A percentile compares a stretch with the other conserved stretches of the same genome.
These are phyloP conservation scores for Cordyceps cateniannulata DNA, from an alignment of 2,329 filamentous ascomycete species.

Conservation along the genomic window DNA sequence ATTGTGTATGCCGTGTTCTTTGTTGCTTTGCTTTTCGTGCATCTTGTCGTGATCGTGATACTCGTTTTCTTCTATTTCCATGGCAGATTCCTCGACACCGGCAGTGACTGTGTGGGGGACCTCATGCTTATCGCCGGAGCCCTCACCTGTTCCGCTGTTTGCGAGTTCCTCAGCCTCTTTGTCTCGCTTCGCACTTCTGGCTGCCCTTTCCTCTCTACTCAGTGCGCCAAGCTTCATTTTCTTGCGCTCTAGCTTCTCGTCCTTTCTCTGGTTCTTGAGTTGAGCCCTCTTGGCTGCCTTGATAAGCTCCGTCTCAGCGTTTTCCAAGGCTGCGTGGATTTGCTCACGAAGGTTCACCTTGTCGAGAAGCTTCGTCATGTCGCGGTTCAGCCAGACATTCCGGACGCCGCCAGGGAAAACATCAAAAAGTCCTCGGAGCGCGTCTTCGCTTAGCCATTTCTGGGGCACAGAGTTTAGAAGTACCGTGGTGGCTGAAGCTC, in stretches of 20 bases:
- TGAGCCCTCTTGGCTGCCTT: constrained; percentile 72
- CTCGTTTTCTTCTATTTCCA: constrained; percentile 13
- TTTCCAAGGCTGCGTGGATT: constrained; percentile 67
- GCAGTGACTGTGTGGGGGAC: constrained; percentile 46
- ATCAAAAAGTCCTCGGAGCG: constrained; percentile 79
- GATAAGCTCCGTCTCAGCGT: constrained; percentile 79
- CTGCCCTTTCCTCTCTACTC: constrained; percentile 43
- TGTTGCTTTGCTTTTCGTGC: too few relatives aligned
- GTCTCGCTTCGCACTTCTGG: constrained; percentile 43
- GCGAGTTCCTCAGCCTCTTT: constrained; percentile 45
- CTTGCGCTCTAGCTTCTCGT: constrained; percentile 59
- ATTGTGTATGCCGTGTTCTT: constrained; percentile 19
- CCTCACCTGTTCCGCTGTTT: constrained; percentile 40
- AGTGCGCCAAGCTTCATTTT: constrained; percentile 40
- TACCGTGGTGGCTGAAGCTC: constrained; percentile 91
- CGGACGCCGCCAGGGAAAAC: constrained; percentile 92
- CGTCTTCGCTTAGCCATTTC: constrained; percentile 83
- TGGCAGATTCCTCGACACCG: constrained; percentile 34
- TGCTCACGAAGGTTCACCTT: constrained; percentile 73
- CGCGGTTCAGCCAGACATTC: constrained; percentile 94
- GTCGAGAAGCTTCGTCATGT: constrained; percentile 74
- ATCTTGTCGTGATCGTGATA: constrained; percentile 18
- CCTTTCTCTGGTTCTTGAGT: constrained; percentile 57
- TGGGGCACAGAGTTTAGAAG: constrained; percentile 83
- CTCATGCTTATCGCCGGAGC: constrained; percentile 45